Evolutionary conservation across 345 rosid species (phyloP).

Genomic region (Arabis hirsuta): DNA sequence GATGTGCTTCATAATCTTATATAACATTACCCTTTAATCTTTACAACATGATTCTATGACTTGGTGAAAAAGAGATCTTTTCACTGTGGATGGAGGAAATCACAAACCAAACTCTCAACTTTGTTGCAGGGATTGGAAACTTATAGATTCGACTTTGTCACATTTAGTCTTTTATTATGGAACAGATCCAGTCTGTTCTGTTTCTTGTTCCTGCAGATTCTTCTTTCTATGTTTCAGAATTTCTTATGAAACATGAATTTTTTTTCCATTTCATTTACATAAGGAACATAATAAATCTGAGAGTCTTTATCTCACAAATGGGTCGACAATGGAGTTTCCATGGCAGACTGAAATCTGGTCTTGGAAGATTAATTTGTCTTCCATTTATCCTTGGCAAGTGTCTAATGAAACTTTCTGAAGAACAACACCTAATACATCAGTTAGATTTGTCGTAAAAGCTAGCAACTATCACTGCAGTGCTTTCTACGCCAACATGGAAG

Average conservation of each 20-base stretch:
- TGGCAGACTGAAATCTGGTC: too few species aligned
- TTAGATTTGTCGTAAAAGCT: too few species aligned
- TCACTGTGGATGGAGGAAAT: neutral
- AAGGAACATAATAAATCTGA: neutral
- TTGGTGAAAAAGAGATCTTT: neutral
- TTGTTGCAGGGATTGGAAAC: neutral
- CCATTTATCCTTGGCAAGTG: too few species aligned
- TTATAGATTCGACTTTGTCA: neutral
- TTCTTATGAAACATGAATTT: neutral
- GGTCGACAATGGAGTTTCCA: neutral
- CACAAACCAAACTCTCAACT: neutral
- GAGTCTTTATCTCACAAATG: neutral
- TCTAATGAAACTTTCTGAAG: too few species aligned
- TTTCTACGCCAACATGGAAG: too few species aligned
- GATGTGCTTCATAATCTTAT: conserved; percentile 9
- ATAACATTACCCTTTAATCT: neutral
- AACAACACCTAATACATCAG: too few species aligned
- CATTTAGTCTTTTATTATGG: too few species aligned
- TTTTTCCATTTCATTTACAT: neutral
- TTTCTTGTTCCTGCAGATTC: neutral
- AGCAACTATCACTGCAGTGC: too few species aligned
- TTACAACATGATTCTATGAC: neutral
- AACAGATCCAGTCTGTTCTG: too few species aligned
- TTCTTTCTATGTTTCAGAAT: neutral
- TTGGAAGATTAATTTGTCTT: neutral